Conservation (phyloP, 306 rosid genomes). For the Pyrus communis region DNA sequence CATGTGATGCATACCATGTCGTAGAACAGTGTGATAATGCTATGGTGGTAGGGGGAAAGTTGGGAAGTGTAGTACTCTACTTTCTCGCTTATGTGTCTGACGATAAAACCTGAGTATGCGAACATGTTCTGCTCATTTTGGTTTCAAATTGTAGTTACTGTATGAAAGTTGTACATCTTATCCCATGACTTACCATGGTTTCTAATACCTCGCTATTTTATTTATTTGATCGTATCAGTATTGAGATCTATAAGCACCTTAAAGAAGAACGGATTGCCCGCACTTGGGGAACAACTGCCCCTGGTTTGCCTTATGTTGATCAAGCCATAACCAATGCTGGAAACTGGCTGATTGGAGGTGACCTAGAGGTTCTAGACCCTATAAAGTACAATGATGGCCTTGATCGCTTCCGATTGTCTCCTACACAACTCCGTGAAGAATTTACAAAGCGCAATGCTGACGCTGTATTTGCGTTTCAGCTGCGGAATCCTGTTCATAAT, state of each 20-base stretch:
- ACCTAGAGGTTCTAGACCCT: slow-evolving; percentile 86
- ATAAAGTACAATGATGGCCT: slow-evolving; percentile 86
- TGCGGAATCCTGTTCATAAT: slow-evolving; percentile 93
- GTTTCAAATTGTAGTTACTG: background rate
- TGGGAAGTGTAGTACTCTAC: background rate
- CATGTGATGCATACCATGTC: background rate
- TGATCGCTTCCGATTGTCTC: slow-evolving; percentile 84
- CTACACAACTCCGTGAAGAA: slow-evolving; percentile 78
- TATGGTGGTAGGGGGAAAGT: too few relatives aligned
- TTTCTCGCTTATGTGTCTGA: background rate
- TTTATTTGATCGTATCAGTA: slow-evolving; percentile 39
- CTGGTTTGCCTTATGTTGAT: slow-evolving; percentile 88
- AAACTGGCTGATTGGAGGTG: slow-evolving; percentile 96
- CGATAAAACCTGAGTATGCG: background rate
- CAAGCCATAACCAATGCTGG: slow-evolving; percentile 75
- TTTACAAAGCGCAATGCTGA: slow-evolving; percentile 81
- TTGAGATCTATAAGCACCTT: slow-evolving; percentile 93
- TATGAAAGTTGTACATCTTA: background rate
- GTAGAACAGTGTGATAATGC: background rate
- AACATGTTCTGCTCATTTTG: background rate
- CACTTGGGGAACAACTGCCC: slow-evolving; percentile 92
- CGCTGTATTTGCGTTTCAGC: slow-evolving; percentile 96
- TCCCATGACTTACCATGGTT: background rate
- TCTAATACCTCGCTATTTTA: slow-evolving; percentile 7
- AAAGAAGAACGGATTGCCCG: slow-evolving; percentile 94